phyloP scores from a whole-genome alignment of 441 rosid genomes.

The Breynia disticha region DNA sequence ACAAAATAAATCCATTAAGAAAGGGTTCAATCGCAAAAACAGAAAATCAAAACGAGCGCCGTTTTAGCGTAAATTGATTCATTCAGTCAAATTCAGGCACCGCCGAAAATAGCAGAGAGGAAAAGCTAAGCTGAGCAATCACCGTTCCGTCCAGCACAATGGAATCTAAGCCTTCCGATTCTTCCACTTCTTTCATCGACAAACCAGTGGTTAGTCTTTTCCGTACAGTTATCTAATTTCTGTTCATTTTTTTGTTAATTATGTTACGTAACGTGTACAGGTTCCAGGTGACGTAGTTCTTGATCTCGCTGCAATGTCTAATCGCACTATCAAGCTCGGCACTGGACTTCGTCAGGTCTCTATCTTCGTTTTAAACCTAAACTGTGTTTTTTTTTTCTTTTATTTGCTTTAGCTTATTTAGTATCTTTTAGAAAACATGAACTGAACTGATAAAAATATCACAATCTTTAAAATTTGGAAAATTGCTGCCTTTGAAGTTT shows the following conservation, averaged over 20 bases:
- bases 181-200: slow-evolving; percentile 32
- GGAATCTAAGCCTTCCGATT: slow-evolving; percentile 23
- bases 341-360: slow-evolving; percentile 61
- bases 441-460: too few species aligned
- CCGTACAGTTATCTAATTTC: background rate
- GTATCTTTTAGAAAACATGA: background rate
- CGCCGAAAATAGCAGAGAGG: too few species aligned
- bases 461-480: too few species aligned
- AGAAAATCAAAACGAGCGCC: too few species aligned
- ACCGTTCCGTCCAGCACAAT: slow-evolving; percentile 21
- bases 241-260: background rate
- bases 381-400: too few species aligned
- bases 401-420: background rate
- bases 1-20: too few species aligned
- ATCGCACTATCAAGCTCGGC: slow-evolving; percentile 74
- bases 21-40: too few species aligned
- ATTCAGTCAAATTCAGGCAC: too few species aligned
- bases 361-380: too few species aligned
- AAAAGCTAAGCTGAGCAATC: too few species aligned
- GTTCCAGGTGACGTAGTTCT: slow-evolving; percentile 81
- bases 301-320: slow-evolving; percentile 54
- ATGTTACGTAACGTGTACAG: slow-evolving; percentile 17
- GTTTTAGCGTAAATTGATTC: too few species aligned
- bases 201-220: slow-evolving; percentile 37
- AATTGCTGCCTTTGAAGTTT: too few species aligned